phyloP scores from a whole-genome alignment of 495 filamentous ascomycete species.

The Tricharina praecox region DNA sequence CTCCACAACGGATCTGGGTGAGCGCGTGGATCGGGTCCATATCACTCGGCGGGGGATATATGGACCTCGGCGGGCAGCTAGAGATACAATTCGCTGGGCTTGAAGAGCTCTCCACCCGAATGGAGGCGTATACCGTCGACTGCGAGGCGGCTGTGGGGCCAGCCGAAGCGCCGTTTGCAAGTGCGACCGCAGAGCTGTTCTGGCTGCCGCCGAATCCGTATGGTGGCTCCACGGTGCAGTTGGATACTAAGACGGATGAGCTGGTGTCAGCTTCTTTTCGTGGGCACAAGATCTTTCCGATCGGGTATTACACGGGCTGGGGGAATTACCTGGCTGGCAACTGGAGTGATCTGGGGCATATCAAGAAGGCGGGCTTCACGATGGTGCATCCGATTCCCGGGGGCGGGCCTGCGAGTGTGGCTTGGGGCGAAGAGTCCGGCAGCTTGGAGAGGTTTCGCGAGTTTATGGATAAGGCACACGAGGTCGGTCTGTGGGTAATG shows the following conservation, averaged over 20 bases:
- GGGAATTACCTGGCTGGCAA: constrained; percentile 2
- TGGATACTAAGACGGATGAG: neutral
- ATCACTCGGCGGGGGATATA: too few species aligned
- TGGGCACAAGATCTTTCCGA: neutral
- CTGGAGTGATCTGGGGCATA: neutral
- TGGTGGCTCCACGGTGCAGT: neutral
- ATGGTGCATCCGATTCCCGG: constrained; percentile 35
- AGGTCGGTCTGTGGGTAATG: constrained; percentile 34
- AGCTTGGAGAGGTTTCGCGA: constrained; percentile 13
- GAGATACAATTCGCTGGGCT: too few species aligned
- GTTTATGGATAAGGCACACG: constrained; percentile 31
- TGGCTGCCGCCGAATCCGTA: constrained; percentile 6
- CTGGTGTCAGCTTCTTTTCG: neutral
- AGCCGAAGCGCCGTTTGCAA: neutral
- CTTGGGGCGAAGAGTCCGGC: neutral
- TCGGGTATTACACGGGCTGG: constrained; percentile 7
- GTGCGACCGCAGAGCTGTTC: neutral
- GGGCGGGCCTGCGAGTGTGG: neutral
- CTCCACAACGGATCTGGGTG: too few species aligned
- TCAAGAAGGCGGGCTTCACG: constrained; percentile 3
- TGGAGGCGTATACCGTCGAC: neutral
- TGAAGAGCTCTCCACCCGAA: neutral
- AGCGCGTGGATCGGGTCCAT: neutral
- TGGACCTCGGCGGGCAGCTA: too few species aligned
- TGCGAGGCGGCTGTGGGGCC: neutral